Conservation (phyloP, 352 stramenopile species). For the Hyaloperonospora arabidopsidis region DNA sequence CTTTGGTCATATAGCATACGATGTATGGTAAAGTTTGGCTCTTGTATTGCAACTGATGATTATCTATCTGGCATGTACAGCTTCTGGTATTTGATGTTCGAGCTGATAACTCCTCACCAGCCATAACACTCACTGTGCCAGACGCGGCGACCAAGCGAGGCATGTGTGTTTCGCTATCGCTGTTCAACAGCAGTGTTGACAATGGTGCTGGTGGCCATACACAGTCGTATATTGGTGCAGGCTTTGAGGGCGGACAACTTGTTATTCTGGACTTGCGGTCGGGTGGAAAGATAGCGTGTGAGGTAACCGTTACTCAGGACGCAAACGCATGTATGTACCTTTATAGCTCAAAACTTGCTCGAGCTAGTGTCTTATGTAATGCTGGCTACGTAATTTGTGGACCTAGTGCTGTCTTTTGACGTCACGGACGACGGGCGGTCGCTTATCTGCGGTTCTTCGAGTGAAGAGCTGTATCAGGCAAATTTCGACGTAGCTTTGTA, state of each 20-base stretch:
- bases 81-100: constrained; percentile 45
- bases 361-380: constrained; percentile 6
- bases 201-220: constrained; percentile 11
- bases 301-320: constrained; percentile 38
- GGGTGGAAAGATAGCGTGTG: constrained; percentile 37
- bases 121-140: constrained; percentile 26
- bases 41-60: constrained; percentile 2
- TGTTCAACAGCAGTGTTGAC: constrained; percentile 26
- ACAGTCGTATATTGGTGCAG: constrained; percentile 44
- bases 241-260: constrained; percentile 68
- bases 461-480: constrained; percentile 40
- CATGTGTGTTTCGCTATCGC: constrained; percentile 44
- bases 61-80: constrained; percentile 17
- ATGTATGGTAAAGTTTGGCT: neutral
- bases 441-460: constrained; percentile 55
- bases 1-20: no score
- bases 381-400: neutral
- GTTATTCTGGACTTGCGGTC: constrained; percentile 55
- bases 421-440: constrained; percentile 42
- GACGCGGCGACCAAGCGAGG: constrained; percentile 31
- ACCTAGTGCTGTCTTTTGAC: constrained; percentile 63
- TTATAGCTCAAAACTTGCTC: neutral
- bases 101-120: constrained; percentile 17
- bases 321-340: constrained; percentile 44
- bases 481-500: constrained; percentile 40